Conservation (phyloP, 257 asterid species). For the Solanum ahanhuiri region DNA sequence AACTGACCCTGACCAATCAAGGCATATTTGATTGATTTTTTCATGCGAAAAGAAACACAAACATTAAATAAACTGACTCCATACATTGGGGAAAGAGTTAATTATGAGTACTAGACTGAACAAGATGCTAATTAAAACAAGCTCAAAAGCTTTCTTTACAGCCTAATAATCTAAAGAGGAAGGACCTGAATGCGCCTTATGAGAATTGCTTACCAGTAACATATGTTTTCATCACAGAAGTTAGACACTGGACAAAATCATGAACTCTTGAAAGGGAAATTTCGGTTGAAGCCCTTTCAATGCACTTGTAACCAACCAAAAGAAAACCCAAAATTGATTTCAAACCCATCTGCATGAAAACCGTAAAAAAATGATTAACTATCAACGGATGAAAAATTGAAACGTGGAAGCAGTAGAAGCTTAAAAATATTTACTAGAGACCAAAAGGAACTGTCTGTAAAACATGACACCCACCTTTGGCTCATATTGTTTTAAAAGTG, state of each 20-base stretch:
- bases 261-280: conserved; percentile 40
- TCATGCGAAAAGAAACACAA: background rate
- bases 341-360: conserved; percentile 65
- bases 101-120: background rate
- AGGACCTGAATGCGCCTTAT: background rate
- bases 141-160: background rate
- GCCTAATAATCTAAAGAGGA: background rate
- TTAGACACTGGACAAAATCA: conserved; percentile 50
- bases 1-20: background rate
- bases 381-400: background rate
- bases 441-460: background rate
- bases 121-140: background rate
- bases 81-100: background rate
- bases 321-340: conserved; percentile 52
- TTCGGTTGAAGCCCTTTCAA: conserved; percentile 70
- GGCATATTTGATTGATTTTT: background rate
- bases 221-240: conserved; percentile 34
- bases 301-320: conserved; percentile 73
- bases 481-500: conserved; percentile 45
- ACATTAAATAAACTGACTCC: background rate
- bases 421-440: background rate
- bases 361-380: background rate
- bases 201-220: conserved; percentile 39
- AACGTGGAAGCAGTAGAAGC: background rate
- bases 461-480: conserved; percentile 38